A percentile compares a stretch with the other conserved stretches of the same genome.
Evolutionary conservation across 2,329 filamentous ascomycete genomes (phyloP).

Genomic region (Fusarium torulosum): DNA sequence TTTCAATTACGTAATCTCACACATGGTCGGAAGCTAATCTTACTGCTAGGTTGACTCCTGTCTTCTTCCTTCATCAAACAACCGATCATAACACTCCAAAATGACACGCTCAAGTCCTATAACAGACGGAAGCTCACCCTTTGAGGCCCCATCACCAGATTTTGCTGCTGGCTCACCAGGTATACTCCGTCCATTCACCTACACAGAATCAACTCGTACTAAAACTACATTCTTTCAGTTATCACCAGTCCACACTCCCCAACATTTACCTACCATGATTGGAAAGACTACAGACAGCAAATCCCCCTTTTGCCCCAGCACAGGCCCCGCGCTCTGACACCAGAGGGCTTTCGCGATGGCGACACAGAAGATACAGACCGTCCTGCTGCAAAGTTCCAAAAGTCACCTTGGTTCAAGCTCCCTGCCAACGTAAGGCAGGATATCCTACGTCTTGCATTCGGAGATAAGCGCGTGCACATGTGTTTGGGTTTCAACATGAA

Average conservation of each 20-base stretch:
- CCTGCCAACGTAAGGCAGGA: slow-evolving; percentile 1
- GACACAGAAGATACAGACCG: neutral
- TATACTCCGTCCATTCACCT: neutral
- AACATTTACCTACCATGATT: neutral
- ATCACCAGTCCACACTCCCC: neutral
- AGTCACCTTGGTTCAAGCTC: neutral
- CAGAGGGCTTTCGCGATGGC: neutral
- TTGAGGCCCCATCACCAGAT: neutral
- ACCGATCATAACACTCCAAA: neutral
- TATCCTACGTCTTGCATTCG: slow-evolving; percentile 3
- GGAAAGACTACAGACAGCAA: neutral
- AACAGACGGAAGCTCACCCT: neutral
- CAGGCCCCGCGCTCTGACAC: neutral
- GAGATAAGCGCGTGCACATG: neutral
- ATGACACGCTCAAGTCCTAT: neutral
- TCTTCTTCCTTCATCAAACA: neutral
- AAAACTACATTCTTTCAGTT: neutral
- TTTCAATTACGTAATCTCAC: neutral
- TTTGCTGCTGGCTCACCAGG: neutral
- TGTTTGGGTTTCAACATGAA: neutral
- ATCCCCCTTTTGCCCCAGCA: neutral
- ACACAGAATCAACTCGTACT: neutral
- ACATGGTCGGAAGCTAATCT: neutral
- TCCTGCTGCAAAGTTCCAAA: neutral
- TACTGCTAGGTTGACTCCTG: neutral